Evolutionary conservation across 1,284 basidiomycete genomes (phyloP).

Genomic region (Leccinum huronense): DNA sequence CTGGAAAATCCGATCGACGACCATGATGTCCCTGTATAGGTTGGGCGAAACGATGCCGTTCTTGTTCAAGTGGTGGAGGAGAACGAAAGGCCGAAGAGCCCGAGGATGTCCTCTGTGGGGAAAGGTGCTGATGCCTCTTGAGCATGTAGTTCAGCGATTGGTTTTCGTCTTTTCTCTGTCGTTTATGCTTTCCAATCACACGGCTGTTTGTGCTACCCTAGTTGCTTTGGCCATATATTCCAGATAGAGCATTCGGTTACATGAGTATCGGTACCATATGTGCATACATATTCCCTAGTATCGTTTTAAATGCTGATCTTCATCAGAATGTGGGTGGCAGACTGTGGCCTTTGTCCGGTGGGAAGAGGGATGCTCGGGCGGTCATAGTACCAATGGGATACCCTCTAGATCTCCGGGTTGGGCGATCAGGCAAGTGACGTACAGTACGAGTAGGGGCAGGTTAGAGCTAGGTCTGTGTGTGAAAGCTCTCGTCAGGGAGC

Average conservation of each 20-base stretch:
- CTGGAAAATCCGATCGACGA: constrained; percentile 37
- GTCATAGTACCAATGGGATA: no score
- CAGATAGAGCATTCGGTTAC: neutral
- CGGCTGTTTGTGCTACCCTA: neutral
- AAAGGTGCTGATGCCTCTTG: constrained; percentile 1
- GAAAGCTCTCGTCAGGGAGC: no score
- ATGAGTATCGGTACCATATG: neutral
- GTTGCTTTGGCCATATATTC: no score
- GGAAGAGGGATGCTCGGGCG: no score
- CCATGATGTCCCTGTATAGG: constrained; percentile 11
- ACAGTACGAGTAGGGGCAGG: no score
- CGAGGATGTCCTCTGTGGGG: constrained; percentile 6
- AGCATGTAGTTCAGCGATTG: neutral
- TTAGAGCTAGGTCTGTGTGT: no score
- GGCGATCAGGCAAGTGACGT: no score
- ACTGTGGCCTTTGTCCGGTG: no score
- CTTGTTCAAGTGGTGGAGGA: constrained; percentile 42
- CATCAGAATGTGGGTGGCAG: no score
- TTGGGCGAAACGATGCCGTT: constrained; percentile 46
- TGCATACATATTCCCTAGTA: neutral
- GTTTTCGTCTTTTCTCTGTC: neutral
- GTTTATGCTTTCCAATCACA: neutral
- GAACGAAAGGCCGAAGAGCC: constrained; percentile 20
- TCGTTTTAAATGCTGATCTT: neutral
- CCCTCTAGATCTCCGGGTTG: no score